Evolutionary conservation across 805 yeast genomes (phyloP).

Genomic region (Scheffersomyces coipomensis): DNA sequence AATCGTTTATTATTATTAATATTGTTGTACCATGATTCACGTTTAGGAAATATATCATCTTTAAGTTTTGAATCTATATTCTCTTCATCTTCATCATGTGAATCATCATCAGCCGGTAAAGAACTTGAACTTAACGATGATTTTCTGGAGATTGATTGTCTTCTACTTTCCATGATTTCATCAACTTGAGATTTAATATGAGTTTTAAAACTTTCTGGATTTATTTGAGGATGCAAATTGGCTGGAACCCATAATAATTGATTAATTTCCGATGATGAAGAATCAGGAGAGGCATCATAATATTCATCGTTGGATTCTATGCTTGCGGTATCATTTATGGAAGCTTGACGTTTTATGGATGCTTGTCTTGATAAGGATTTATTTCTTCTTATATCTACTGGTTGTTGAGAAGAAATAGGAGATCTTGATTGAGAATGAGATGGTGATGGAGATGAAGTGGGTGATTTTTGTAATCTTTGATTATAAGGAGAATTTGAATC

Average conservation of each 20-base stretch:
- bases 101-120: not conserved
- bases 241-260: conserved; percentile 92
- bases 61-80: conserved; percentile 7
- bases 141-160: conserved; percentile 23
- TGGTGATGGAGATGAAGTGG: not conserved
- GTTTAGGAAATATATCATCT: conserved; percentile 2
- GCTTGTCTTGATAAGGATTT: not conserved
- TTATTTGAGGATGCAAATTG: conserved; percentile 87
- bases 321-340: not conserved
- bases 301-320: not conserved
- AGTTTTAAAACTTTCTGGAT: conserved; percentile 79
- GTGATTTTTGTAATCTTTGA: no score
- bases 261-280: conserved; percentile 14
- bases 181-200: conserved; percentile 62
- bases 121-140: conserved; percentile 13
- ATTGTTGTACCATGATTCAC: conserved; percentile 9
- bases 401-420: not conserved
- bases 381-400: conserved; percentile 1
- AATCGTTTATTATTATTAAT: conserved; percentile 9
- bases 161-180: conserved; percentile 42
- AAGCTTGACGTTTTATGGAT: not conserved
- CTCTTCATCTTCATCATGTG: conserved; percentile 26
- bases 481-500: no score
- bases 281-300: conserved; percentile 19
- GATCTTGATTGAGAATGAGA: not conserved